These are phyloP conservation scores for Inga laurina DNA, from an alignment of 306 rosid species.

Conservation along the genomic window DNA sequence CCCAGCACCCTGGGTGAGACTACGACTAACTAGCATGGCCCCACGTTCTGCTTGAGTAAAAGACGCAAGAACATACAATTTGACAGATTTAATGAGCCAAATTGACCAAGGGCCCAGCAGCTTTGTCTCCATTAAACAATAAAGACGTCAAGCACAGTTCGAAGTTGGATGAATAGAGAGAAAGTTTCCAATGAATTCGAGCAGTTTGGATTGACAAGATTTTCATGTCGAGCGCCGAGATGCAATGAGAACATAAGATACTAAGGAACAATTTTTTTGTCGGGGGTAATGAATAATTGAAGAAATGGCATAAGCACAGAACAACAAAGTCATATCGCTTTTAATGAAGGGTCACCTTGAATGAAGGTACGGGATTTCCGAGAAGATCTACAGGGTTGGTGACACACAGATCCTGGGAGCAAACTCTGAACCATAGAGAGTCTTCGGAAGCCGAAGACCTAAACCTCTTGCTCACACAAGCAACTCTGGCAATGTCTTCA, in stretches of 20 bases:
- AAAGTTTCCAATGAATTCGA: neutral
- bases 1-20: neutral
- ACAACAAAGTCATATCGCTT: neutral
- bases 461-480: slow-evolving; percentile 61
- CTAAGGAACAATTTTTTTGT: neutral
- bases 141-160: neutral
- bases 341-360: slow-evolving; percentile 51
- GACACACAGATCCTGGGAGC: slow-evolving; percentile 58
- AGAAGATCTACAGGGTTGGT: slow-evolving; percentile 55
- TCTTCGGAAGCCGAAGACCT: slow-evolving; percentile 66
- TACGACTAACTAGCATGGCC: slow-evolving; percentile 9
- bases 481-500: slow-evolving; percentile 54
- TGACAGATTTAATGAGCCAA: neutral
- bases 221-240: neutral
- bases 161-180: neutral
- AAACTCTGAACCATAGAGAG: slow-evolving; percentile 63
- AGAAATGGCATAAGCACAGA: neutral
- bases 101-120: neutral
- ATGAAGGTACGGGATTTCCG: slow-evolving; percentile 64
- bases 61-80: slow-evolving; percentile 11
- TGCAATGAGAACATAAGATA: neutral
- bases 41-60: neutral
- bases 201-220: neutral
- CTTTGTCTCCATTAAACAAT: neutral
- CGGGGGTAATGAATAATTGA: neutral